Base-by-base conservation (phyloP, 495 filamentous ascomycete species). In the Aspergillus steynii region DNA sequence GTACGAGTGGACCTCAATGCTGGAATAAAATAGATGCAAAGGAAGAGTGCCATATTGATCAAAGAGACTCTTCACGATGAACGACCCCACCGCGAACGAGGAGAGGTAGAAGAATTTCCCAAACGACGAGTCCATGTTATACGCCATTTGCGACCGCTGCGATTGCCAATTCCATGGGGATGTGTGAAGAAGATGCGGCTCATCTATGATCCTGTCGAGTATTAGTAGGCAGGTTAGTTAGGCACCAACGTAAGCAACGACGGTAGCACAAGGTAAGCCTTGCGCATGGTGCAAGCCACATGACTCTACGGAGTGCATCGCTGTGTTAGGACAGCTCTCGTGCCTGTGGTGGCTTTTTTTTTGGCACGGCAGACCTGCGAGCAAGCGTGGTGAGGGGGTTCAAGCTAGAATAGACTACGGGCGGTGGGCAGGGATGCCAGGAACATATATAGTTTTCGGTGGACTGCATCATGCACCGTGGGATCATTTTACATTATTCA, bases 61-160 rank as follows among this genome's bases (percentile, higher is more conserved):
- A 10, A 60, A 25, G 12, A 53, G 49, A 9, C 4, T 45, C 27
- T 60, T 60, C 0, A 14, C 48, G 49, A 60, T 54, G 15, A 45
- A 60, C 5, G 58, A 60, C 0, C 31, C 58, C 31, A 53, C 49
- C 9, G 58, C 58, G 12, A 60, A 54, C 9, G 28, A 60, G 20
- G 58, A 60, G 32, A 60, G 46, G 50, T 54, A 53, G 50, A 60
- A 53, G 10, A 60, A 29, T 34, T 46, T 46, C 34, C 53, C 53
- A 12, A 29, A 8, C n/a, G 53, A 46, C 5, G 53, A 55, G 14
- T 37, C 31, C 20, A 26, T 29, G 6, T 7, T 34, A 3, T 14
- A 15, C 14, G 37, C 37, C 37, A 42, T 42, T 42, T 34, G 37
- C 37, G 37, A 12, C 37, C 10, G 12, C 37, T 42, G 9, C 10